phyloP scores from a whole-genome alignment of 1,284 basidiomycete species.

The Heterobasidion occidentale region DNA sequence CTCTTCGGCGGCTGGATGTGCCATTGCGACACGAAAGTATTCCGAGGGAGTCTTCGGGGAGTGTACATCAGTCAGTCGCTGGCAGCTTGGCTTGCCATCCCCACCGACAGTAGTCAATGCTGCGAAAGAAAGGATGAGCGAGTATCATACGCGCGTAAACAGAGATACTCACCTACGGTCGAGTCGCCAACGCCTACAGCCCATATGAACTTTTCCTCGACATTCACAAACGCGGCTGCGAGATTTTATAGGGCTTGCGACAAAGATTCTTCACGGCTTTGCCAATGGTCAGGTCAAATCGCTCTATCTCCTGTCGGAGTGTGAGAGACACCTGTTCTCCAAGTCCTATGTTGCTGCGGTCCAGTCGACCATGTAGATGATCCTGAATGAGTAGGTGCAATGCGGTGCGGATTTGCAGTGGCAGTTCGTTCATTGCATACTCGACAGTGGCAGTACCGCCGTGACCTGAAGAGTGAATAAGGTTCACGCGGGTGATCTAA shows the following conservation, averaged over 20 bases:
- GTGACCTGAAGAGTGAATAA: neutral
- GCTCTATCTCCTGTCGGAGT: neutral
- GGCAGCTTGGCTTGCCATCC: neutral
- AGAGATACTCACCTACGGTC: neutral
- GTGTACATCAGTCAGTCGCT: neutral
- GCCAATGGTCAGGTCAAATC: neutral
- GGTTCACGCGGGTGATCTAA: neutral
- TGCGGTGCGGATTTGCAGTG: neutral
- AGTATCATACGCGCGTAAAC: too few species aligned
- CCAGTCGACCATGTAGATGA: neutral
- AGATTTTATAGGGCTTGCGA: neutral
- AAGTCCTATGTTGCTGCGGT: neutral
- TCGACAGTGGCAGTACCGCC: neutral
- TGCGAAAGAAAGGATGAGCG: neutral
- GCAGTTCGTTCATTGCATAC: neutral
- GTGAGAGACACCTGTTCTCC: neutral
- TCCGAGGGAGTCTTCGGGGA: neutral
- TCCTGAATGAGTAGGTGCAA: neutral
- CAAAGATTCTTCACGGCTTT: neutral
- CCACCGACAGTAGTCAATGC: neutral
- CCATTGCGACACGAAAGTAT: neutral
- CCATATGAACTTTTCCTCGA: neutral
- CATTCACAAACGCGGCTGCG: neutral
- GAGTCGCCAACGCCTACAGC: neutral
- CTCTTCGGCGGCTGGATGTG: neutral